A percentile compares a stretch with the other conserved stretches of the same genome.
These are phyloP conservation scores for Sutorius australiensis DNA, from an alignment of 768 basidiomycete genomes.

Conservation along the genomic window DNA sequence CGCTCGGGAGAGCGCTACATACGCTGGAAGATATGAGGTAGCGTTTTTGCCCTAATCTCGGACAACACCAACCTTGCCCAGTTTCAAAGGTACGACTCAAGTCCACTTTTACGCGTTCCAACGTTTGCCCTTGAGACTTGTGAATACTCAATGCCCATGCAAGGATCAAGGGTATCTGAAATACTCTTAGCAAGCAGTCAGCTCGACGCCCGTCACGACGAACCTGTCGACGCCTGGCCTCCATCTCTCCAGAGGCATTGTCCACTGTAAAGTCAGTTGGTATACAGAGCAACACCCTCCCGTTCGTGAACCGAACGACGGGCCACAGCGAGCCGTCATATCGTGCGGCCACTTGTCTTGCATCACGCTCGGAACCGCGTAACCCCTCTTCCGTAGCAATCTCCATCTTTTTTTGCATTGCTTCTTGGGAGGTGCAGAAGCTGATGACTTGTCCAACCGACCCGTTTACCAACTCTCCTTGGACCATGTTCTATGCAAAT, in stretches of 20 bases:
- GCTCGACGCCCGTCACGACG: not conserved
- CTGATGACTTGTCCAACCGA: conserved; percentile 54
- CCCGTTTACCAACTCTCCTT: conserved; percentile 70
- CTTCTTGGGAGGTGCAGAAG: conserved; percentile 45
- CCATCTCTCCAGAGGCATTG: conserved; percentile 53
- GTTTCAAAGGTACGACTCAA: conserved; percentile 73
- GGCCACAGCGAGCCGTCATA: conserved; percentile 47
- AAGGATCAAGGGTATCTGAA: conserved; percentile 57
- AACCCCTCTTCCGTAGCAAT: conserved; percentile 36
- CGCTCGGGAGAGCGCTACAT: conserved; percentile 72
- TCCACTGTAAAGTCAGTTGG: conserved; percentile 63
- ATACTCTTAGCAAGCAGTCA: conserved; percentile 16
- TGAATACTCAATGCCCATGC: conserved; percentile 88
- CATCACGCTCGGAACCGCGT: conserved; percentile 30
- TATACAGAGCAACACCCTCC: conserved; percentile 42
- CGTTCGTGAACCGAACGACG: conserved; percentile 54
- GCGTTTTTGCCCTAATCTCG: not conserved
- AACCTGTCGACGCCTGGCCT: conserved; percentile 61
- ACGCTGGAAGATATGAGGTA: conserved; percentile 38
- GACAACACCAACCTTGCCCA: conserved; percentile 55
- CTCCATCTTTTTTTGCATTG: conserved; percentile 34
- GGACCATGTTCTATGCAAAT: conserved; percentile 53
- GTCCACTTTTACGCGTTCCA: conserved; percentile 80
- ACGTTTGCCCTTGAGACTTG: conserved; percentile 88
- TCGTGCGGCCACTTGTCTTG: conserved; percentile 9